These are phyloP conservation scores for Bodo saltans DNA, from an alignment of 78 protist species.

Conservation along the genomic window DNA sequence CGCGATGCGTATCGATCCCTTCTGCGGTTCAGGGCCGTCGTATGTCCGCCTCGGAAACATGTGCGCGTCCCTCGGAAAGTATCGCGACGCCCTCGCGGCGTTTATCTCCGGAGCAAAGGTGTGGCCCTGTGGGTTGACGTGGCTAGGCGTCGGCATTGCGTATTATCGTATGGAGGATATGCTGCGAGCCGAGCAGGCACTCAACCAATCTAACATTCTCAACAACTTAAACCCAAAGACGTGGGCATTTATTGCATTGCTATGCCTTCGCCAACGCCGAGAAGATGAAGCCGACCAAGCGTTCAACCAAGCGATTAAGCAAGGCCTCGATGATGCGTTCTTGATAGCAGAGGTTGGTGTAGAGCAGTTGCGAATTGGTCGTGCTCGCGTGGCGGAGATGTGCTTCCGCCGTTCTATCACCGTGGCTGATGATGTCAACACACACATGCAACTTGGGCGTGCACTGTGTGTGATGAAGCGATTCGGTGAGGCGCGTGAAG, in stretches of 20 bases:
- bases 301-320: constrained; percentile 15
- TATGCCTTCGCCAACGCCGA: constrained; percentile 8
- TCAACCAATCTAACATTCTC: constrained; percentile 20
- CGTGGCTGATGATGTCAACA: background rate
- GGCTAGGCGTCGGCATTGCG: constrained; percentile 33
- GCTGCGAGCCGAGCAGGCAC: constrained; percentile 29
- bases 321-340: constrained; percentile 1
- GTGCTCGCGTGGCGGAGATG: background rate
- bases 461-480: background rate
- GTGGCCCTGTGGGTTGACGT: constrained; percentile 12
- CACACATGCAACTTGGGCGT: background rate
- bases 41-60: constrained; percentile 11
- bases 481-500: background rate
- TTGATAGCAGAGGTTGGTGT: constrained; percentile 7
- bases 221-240: constrained; percentile 21
- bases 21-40: background rate
- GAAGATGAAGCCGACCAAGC: constrained; percentile 25
- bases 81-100: background rate
- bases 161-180: constrained; percentile 5
- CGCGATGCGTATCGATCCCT: constrained; percentile 12
- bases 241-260: constrained; percentile 33
- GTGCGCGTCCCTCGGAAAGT: background rate
- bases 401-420: background rate
- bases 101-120: background rate
- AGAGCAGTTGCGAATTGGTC: background rate